Percentiles rank a stretch among this genome's conserved stretches.
phyloP scores from a whole-genome alignment of 2,329 filamentous ascomycete genomes.

The Fusarium sp. region DNA sequence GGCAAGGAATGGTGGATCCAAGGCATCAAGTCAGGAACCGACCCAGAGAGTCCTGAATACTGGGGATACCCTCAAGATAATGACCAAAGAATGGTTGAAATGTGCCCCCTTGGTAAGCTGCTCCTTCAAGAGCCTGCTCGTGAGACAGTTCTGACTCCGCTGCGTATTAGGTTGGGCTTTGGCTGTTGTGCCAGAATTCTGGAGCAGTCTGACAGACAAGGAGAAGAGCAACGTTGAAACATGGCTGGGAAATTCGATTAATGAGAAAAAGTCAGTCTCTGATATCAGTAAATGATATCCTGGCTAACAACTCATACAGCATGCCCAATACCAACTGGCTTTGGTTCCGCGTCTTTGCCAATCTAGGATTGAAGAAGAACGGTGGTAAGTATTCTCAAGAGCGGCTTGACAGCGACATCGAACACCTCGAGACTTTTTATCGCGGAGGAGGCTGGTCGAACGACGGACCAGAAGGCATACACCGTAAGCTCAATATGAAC shows the following conservation, averaged over 20 bases:
- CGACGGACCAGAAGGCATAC: constrained; percentile 80
- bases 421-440: constrained; percentile 83
- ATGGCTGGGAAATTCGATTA: constrained; percentile 80
- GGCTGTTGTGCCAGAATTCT: constrained; percentile 74
- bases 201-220: constrained; percentile 70
- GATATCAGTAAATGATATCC: no score
- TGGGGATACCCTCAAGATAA: constrained; percentile 82
- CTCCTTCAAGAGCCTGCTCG: not conserved
- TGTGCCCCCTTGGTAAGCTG: constrained; percentile 74
- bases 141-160: constrained; percentile 5
- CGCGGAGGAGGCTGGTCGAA: constrained; percentile 86
- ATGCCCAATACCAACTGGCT: constrained; percentile 78
- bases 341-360: constrained; percentile 88
- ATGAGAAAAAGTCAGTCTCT: constrained; percentile 72
- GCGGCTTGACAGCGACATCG: constrained; percentile 77
- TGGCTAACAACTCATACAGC: constrained; percentile 54
- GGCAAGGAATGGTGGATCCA: constrained; percentile 72
- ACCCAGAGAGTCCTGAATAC: constrained; percentile 76
- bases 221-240: constrained; percentile 74
- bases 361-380: constrained; percentile 80
- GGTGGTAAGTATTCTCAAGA: constrained; percentile 76
- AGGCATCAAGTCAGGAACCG: constrained; percentile 76
- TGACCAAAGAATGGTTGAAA: constrained; percentile 87
- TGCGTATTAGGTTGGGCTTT: constrained; percentile 68
- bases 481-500: constrained; percentile 58